Evolutionary conservation across 441 rosid species (phyloP).

Genomic region (Monsonia emarginata): DNA sequence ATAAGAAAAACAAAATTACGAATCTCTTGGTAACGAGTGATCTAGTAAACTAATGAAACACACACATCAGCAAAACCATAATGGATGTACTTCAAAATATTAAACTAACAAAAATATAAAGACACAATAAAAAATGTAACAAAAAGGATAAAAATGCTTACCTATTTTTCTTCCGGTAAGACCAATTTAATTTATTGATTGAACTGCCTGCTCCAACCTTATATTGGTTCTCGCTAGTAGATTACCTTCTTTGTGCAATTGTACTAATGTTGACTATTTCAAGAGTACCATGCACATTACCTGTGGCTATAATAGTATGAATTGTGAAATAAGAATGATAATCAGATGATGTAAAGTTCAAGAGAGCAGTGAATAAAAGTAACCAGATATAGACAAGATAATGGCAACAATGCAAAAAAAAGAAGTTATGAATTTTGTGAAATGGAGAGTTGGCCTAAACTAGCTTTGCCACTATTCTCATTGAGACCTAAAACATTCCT

Average conservation of each 20-base stretch:
- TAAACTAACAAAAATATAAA: no score
- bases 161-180: constrained; percentile 85
- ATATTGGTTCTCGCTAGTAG: constrained; percentile 60
- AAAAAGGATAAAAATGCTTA: no score
- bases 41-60: no score
- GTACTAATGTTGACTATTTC: constrained; percentile 46
- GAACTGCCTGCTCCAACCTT: constrained; percentile 49
- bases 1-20: no score
- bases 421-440: constrained; percentile 58
- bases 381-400: neutral
- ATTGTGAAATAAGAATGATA: constrained; percentile 24
- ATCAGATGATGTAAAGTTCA: neutral
- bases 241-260: constrained; percentile 50
- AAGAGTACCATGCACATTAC: constrained; percentile 67
- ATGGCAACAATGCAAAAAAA: neutral
- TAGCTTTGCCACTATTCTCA: constrained; percentile 53
- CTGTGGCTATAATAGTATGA: constrained; percentile 56
- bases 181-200: constrained; percentile 62
- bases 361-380: constrained; percentile 4
- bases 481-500: constrained; percentile 42
- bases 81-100: no score
- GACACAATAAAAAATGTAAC: no score
- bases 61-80: no score
- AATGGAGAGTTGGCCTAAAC: constrained; percentile 50
- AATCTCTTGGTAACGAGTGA: no score